Base-by-base conservation (phyloP, 805 yeast genomes). In the Candida tibetensis region DNA sequence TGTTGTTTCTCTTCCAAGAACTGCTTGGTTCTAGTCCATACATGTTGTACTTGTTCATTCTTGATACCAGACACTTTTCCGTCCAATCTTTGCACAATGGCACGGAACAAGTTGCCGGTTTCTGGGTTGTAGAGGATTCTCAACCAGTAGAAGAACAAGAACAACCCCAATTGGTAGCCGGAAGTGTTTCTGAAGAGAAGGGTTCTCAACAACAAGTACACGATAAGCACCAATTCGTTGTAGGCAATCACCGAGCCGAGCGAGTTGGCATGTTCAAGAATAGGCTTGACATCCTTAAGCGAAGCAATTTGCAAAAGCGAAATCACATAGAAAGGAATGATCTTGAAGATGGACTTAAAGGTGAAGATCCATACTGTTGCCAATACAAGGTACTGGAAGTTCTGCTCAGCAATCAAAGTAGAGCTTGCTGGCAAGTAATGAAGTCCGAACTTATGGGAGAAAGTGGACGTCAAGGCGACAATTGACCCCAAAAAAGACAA, bases 351-450 rank as follows among this genome's bases (percentile, higher is more conserved):
- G 1, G 89, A 81, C 43, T 74, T 70, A 61, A 85, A 77, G 28
- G 82, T 76, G 39, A 82, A 58, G 33, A 77, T 53, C 91, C 91
- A 85, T 14, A 78, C 61, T 3, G 56, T 18, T 0, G 81, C 75
- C 39, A 84, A 59, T 3, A 76, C 44, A 38, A 80, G 62, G 52
- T 76, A 77, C 60, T 87, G 96, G 68, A 84, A 84, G 56, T 85
- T 85, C 48, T 79, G 87, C 17, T 87, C 77, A 7, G 89, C 80
- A 38, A 86, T 53, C 55, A 89, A 64, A 4, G 81, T 77, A 39
- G 74, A 73, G 53, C 79, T 71, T 4, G 81, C 71, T 5, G 95
- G 95, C 44, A 64, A 55, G 36, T 73, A 68, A 19, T 69, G 64
- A 14, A 77, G 65, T 17, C 81, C 81, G 63, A 80, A 81, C 46